phyloP scores from a whole-genome alignment of 257 asterid genomes.

The Ajuga chamaepitys region DNA sequence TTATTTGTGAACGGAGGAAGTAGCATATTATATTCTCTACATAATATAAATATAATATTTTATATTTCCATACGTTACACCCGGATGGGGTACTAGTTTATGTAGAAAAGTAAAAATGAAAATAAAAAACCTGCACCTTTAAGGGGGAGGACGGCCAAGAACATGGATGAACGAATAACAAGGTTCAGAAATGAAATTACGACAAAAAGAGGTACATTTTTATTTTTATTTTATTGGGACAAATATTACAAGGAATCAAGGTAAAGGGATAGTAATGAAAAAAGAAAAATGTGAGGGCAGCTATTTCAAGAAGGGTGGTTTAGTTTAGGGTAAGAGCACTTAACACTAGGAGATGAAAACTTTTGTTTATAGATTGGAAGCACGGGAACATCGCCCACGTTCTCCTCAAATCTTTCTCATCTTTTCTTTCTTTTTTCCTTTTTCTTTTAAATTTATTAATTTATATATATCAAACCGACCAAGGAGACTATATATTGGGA shows the following conservation, averaged over 20 bases:
- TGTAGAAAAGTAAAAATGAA: too few relatives aligned
- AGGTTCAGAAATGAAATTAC: slow-evolving; percentile 24
- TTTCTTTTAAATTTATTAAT: background rate
- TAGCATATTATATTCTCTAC: too few relatives aligned
- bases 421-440: background rate
- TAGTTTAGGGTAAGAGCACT: slow-evolving; percentile 51
- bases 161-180: slow-evolving; percentile 27
- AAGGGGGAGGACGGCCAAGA: slow-evolving; percentile 24
- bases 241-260: slow-evolving; percentile 25
- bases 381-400: slow-evolving; percentile 86
- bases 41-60: too few relatives aligned
- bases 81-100: too few relatives aligned
- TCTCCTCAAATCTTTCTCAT: slow-evolving; percentile 47
- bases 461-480: too few relatives aligned
- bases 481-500: too few relatives aligned
- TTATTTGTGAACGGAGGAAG: too few relatives aligned
- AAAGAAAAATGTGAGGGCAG: slow-evolving; percentile 19
- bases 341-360: slow-evolving; percentile 66
- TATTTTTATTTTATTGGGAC: slow-evolving; percentile 5
- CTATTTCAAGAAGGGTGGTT: slow-evolving; percentile 38
- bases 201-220: slow-evolving; percentile 16
- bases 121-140: slow-evolving; percentile 15
- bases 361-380: slow-evolving; percentile 37
- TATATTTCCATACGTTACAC: too few relatives aligned
- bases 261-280: background rate